Evolutionary conservation across 2,329 filamentous ascomycete species (phyloP).

Genomic region (Ophiostoma perfectum): DNA sequence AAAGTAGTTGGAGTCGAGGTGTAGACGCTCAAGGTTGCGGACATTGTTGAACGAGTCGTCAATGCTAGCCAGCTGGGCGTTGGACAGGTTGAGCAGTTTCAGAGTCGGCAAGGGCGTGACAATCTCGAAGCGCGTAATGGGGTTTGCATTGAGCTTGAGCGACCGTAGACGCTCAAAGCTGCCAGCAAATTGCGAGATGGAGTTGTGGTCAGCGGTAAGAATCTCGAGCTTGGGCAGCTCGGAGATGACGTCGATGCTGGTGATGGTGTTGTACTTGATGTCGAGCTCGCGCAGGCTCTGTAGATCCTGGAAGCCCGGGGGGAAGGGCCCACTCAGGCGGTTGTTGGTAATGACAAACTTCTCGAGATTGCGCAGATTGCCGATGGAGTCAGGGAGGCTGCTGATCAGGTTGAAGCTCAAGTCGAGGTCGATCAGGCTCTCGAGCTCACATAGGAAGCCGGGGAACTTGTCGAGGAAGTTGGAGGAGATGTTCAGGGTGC

Average conservation of each 20-base stretch:
- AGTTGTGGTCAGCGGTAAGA: slow-evolving; percentile 86
- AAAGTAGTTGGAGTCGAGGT: slow-evolving; percentile 93
- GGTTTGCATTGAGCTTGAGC: slow-evolving; percentile 88
- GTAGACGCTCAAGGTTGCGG: slow-evolving; percentile 77
- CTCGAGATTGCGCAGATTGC: slow-evolving; percentile 72
- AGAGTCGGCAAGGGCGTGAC: slow-evolving; percentile 70
- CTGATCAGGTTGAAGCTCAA: slow-evolving; percentile 93
- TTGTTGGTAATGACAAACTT: slow-evolving; percentile 96
- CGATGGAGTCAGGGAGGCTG: slow-evolving; percentile 69
- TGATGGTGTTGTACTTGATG: slow-evolving; percentile 86
- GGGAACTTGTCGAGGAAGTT: slow-evolving; percentile 87
- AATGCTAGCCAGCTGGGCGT: slow-evolving; percentile 83
- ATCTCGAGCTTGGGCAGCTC: slow-evolving; percentile 81
- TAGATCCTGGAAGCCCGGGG: slow-evolving; percentile 66
- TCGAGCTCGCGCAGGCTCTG: slow-evolving; percentile 82
- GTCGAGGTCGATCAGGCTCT: slow-evolving; percentile 83
- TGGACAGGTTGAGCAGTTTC: slow-evolving; percentile 81
- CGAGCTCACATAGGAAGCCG: slow-evolving; percentile 73
- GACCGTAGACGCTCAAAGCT: slow-evolving; percentile 80
- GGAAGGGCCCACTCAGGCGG: slow-evolving; percentile 69
- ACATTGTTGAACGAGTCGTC: slow-evolving; percentile 86
- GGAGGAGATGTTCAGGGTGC: slow-evolving; percentile 86
- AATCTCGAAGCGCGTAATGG: slow-evolving; percentile 88
- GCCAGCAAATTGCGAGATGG: slow-evolving; percentile 82
- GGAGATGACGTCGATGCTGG: slow-evolving; percentile 81